phyloP scores from a whole-genome alignment of 148 eudicot genomes.

The Cornus kousa region DNA sequence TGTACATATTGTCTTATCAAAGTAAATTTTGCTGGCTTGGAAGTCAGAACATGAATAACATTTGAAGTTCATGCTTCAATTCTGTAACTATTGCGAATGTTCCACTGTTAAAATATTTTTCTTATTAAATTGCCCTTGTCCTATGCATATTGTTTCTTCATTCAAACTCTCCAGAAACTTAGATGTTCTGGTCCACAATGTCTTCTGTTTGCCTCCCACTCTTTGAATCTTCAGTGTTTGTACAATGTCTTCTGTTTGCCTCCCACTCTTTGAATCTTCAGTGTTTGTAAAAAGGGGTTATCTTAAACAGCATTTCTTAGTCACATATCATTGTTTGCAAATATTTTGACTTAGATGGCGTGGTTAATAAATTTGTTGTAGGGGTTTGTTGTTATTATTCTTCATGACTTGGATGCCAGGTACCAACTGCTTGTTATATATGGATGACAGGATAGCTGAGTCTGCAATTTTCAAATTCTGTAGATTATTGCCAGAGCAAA shows the following conservation, averaged over 20 bases:
- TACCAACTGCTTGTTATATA: constrained; percentile 50
- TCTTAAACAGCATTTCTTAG: neutral
- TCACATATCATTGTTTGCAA: neutral
- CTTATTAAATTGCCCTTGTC: neutral
- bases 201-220: neutral
- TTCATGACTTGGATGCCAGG: constrained; percentile 17
- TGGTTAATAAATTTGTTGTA: neutral
- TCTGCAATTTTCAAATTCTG: constrained; percentile 72
- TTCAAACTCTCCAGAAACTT: neutral
- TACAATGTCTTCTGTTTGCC: too few species aligned
- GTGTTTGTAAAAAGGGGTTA: neutral
- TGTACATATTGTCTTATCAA: too few species aligned
- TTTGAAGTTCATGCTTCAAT: too few species aligned
- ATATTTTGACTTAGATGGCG: neutral
- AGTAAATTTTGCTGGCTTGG: too few species aligned
- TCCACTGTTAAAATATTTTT: too few species aligned
- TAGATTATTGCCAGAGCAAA: constrained; percentile 98
- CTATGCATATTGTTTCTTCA: neutral
- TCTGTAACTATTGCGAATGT: too few species aligned
- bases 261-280: neutral
- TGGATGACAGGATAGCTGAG: constrained; percentile 79
- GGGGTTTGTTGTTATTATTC: constrained; percentile 1
- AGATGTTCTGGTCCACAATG: neutral
- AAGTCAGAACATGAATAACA: too few species aligned
- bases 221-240: neutral